Percentiles rank a stretch among this genome's conserved stretches.
phyloP scores from a whole-genome alignment of 2,329 filamentous ascomycete genomes.

The Cercospora canescens region DNA sequence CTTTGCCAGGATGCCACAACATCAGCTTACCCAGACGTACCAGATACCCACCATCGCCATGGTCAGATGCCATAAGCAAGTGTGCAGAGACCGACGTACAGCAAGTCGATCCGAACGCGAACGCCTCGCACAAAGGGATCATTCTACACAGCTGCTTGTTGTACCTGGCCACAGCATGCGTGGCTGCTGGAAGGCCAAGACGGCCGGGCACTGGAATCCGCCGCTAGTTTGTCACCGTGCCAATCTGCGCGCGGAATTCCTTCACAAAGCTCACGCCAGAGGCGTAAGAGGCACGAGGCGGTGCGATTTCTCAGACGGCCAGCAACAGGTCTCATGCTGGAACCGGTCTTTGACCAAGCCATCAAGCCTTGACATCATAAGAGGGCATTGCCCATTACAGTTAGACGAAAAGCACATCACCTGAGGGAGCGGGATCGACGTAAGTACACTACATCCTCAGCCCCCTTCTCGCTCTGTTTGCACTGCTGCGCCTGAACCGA shows the following conservation, averaged over 20 bases:
- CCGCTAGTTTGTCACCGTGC: neutral
- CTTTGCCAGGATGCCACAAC: neutral
- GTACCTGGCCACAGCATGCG: neutral
- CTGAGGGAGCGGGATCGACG: neutral
- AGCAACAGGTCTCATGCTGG: neutral
- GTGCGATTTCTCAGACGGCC: neutral
- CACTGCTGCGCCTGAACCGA: neutral
- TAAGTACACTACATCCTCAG: neutral
- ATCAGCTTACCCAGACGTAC: neutral
- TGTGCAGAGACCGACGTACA: neutral
- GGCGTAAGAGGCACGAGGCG: neutral
- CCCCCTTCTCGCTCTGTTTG: neutral
- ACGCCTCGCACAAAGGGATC: neutral
- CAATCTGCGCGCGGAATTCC: neutral
- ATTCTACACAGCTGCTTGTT: too few species aligned
- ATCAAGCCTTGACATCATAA: slow-evolving; percentile 3
- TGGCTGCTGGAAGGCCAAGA: slow-evolving; percentile 2
- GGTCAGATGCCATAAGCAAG: neutral
- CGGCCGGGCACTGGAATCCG: neutral
- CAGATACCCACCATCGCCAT: neutral
- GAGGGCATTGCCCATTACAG: neutral
- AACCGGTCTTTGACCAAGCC: neutral
- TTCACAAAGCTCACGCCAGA: neutral
- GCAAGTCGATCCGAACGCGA: neutral
- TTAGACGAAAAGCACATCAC: neutral